phyloP scores from a whole-genome alignment of 1,284 basidiomycete species.

The Erythrobasidium hasegawianum region DNA sequence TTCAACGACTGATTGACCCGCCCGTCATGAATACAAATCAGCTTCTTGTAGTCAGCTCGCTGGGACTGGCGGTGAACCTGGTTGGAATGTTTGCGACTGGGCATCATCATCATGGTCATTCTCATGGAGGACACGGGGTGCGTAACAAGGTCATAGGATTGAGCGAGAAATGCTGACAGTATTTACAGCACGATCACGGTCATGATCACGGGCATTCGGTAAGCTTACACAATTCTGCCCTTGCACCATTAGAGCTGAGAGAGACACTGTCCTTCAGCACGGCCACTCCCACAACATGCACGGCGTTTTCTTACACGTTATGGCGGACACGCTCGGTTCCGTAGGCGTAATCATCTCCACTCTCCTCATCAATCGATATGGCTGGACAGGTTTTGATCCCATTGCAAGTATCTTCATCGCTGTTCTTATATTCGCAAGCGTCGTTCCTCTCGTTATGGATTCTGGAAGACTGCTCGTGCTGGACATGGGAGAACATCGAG shows the following conservation, averaged over 20 bases:
- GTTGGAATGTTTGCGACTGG: slow-evolving; percentile 99
- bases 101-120: slow-evolving; percentile 46
- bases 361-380: slow-evolving; percentile 88
- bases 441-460: slow-evolving; percentile 90
- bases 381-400: slow-evolving; percentile 99
- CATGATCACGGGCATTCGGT: slow-evolving; percentile 29
- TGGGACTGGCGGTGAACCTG: slow-evolving; percentile 88
- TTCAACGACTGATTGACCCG: slow-evolving; percentile 91
- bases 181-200: slow-evolving; percentile 55
- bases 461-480: slow-evolving; percentile 82
- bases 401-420: slow-evolving; percentile 98
- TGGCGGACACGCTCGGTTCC: slow-evolving; percentile 62
- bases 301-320: slow-evolving; percentile 79
- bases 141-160: slow-evolving; percentile 5
- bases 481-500: slow-evolving; percentile 69
- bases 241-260: too few species aligned
- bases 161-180: slow-evolving; percentile 1
- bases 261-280: slow-evolving; percentile 17
- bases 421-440: slow-evolving; percentile 86
- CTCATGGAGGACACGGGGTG: slow-evolving; percentile 47
- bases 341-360: slow-evolving; percentile 99
- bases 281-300: slow-evolving; percentile 98
- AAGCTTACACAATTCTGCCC: too few species aligned
- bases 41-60: slow-evolving; percentile 77
- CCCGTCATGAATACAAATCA: slow-evolving; percentile 98